Percentiles rank a stretch among this genome's conserved stretches.
Evolutionary conservation across 2,329 filamentous ascomycete genomes (phyloP).

Genomic region (Trichophyton rubrum): DNA sequence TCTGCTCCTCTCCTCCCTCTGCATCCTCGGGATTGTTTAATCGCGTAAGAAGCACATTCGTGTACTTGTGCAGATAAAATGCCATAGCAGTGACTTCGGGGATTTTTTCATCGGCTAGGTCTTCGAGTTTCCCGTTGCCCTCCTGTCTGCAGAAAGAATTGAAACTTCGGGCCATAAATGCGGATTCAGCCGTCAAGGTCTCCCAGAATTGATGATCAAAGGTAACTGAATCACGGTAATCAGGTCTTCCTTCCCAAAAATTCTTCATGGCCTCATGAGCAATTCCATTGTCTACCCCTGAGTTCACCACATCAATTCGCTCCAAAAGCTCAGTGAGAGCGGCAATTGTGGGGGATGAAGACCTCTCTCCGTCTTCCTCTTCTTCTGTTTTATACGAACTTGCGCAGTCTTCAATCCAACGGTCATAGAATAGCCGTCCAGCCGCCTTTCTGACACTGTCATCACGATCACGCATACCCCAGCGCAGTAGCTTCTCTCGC

Average conservation of each 20-base stretch:
- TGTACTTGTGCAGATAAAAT: conserved; percentile 71
- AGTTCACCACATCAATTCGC: conserved; percentile 84
- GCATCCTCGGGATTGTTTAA: conserved; percentile 32
- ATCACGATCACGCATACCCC: conserved; percentile 88
- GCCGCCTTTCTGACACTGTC: conserved; percentile 89
- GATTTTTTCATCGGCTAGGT: conserved; percentile 78
- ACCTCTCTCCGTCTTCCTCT: conserved; percentile 25
- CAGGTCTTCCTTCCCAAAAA: conserved; percentile 84
- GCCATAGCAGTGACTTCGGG: conserved; percentile 88
- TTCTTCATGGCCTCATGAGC: conserved; percentile 88
- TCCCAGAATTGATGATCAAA: conserved; percentile 38
- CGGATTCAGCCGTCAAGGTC: conserved; percentile 56
- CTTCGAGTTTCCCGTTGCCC: conserved; percentile 60
- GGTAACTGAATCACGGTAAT: conserved; percentile 35
- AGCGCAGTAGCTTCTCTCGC: conserved; percentile 86
- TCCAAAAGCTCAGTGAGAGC: conserved; percentile 82
- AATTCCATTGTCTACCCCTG: conserved; percentile 77
- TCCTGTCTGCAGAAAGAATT: conserved; percentile 80
- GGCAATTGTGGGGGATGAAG: conserved; percentile 58
- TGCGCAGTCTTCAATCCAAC: conserved; percentile 96
- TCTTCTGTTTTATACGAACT: conserved; percentile 49
- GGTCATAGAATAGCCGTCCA: conserved; percentile 75
- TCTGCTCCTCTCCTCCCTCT: conserved; percentile 65
- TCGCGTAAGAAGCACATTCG: conserved; percentile 41
- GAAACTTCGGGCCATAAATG: conserved; percentile 83